Evolutionary conservation across 805 yeast genomes (phyloP), one percentile per base, ranked within the genome.

Genomic region (Yarrowia osloensis): DNA sequence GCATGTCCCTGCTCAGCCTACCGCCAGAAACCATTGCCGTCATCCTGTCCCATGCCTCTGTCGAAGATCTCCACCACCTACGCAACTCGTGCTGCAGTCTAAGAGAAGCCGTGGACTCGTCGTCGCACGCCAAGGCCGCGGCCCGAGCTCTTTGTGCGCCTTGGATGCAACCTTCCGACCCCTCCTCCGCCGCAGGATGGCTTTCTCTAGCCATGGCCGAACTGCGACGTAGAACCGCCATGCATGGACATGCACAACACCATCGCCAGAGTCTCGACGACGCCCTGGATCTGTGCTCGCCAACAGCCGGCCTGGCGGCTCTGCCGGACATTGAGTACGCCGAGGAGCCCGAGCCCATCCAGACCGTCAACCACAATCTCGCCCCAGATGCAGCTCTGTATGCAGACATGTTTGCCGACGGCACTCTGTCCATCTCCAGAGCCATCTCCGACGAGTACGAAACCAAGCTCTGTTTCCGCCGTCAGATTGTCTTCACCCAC

Each of bases 1-100:
- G 61, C 61, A 54, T 54, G 61, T 54, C 61, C 44, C 61, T 54
- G 61, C 61, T 54, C 61, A 54, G 61, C 61, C 33, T 54, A 24
- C 61, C 61, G 0, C 61, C 61, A 37, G 61, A 54, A 54, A 54
- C 61, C 42, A 21, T 54, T 24, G 61, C 61, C 31, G 61, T 54
- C n/a, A 54, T 54, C n/a, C 61, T 54, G 24, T 33, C 61, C 44
- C 37, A 35, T 37, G 11, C 44, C 33, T 7, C 61, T 6, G 61
- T 54, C 17, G 31, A 35, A 35, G 61, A 54, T 35, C 44, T 54
- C 22, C 44, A 37, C 17, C 17, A 24, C 31, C 61, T 54, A 33
- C 61, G 61, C 17, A 54, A 54, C 61, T 17, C 44, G 12, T 54
- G 61, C 44, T 37, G 31, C 22, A 17, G 44, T 24, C 44, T 54